These are phyloP conservation scores for Podospora australis DNA, from an alignment of 495 filamentous ascomycete species.

Conservation along the genomic window DNA sequence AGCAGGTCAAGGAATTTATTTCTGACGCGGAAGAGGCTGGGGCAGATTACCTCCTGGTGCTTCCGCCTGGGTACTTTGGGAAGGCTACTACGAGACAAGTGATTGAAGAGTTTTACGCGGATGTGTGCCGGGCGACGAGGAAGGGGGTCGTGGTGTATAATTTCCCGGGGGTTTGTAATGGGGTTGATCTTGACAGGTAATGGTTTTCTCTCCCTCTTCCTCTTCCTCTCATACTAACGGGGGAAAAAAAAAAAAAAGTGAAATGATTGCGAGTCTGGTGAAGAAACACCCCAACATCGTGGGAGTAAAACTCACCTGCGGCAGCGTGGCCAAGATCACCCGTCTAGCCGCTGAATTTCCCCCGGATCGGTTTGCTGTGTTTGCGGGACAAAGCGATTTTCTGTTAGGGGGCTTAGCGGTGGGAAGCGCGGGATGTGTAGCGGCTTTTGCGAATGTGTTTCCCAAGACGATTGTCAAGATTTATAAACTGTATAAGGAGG, in stretches of 20 bases:
- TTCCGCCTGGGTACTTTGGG: constrained; percentile 61
- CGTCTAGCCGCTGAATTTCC: constrained; percentile 47
- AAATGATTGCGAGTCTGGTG: constrained; percentile 50
- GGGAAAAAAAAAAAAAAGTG: constrained; percentile 30
- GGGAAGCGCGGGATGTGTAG: constrained; percentile 58
- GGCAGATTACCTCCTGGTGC: constrained; percentile 54
- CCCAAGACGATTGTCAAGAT: constrained; percentile 49
- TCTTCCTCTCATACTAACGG: background rate
- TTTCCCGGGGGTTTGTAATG: constrained; percentile 67
- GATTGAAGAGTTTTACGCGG: constrained; percentile 53
- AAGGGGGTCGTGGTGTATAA: constrained; percentile 60
- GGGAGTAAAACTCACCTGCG: constrained; percentile 66
- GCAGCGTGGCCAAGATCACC: constrained; percentile 56
- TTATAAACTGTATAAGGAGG: constrained; percentile 38
- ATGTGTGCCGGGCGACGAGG: constrained; percentile 29
- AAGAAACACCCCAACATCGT: constrained; percentile 40
- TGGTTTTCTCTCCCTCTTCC: background rate
- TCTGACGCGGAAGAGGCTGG: constrained; percentile 51
- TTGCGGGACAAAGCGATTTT: constrained; percentile 66
- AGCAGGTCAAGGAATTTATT: constrained; percentile 54
- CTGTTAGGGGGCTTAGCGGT: constrained; percentile 55
- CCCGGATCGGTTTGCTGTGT: constrained; percentile 52
- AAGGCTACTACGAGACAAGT: constrained; percentile 53
- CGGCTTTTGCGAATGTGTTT: constrained; percentile 62
- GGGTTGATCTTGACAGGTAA: constrained; percentile 52